A percentile compares a stretch with the other conserved stretches of the same genome.
phyloP scores from a whole-genome alignment of 176 grass and related monocot species.

The Saccharum spontaneum region DNA sequence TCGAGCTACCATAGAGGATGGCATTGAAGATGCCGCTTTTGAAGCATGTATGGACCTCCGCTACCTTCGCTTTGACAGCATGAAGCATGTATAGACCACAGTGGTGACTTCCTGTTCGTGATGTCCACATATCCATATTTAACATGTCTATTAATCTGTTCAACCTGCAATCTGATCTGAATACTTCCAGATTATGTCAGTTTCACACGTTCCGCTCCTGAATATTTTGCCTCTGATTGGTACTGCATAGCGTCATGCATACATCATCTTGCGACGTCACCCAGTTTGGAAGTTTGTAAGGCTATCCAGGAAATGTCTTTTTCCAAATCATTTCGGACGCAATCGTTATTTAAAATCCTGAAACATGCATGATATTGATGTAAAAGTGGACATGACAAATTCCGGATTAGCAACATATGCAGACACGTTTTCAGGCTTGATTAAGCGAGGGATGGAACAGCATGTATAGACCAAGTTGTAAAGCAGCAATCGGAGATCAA shows the following conservation, averaged over 20 bases:
- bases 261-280: neutral
- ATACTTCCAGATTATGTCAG: neutral
- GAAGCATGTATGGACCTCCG: too few species aligned
- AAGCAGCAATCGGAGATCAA: neutral
- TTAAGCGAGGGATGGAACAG: neutral
- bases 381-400: neutral
- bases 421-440: neutral
- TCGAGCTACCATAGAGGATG: too few species aligned
- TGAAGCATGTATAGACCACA: too few species aligned
- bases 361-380: neutral
- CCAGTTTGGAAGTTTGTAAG: neutral
- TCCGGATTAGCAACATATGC: neutral
- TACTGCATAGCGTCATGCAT: neutral
- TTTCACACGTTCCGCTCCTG: neutral
- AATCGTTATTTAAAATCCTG: neutral
- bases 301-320: neutral
- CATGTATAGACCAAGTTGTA: neutral
- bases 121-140: neutral
- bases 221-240: neutral
- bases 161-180: neutral
- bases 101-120: neutral
- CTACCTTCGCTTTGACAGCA: too few species aligned
- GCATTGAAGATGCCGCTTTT: too few species aligned
- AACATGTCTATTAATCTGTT: neutral
- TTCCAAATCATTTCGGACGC: neutral